Evolutionary conservation across 352 stramenopile genomes (phyloP).

Genomic region (Elongisporangium prolatum): DNA sequence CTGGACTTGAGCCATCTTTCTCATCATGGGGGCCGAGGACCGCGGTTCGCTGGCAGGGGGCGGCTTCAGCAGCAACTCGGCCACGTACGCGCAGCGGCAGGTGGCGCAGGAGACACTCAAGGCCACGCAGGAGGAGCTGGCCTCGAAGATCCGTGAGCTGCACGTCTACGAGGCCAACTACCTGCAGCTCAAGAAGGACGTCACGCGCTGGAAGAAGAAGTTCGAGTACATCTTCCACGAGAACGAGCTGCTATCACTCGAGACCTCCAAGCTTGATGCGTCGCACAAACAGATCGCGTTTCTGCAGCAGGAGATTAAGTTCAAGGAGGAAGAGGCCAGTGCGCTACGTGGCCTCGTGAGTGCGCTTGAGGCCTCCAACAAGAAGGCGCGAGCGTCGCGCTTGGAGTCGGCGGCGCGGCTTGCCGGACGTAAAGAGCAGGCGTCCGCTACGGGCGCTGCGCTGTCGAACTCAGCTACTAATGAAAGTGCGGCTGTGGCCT

Average conservation of each 20-base stretch:
- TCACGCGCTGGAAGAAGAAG: conserved; percentile 82
- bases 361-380: conserved; percentile 72
- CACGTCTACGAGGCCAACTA: conserved; percentile 83
- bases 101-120: conserved; percentile 59
- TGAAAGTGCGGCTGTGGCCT: conserved; percentile 7
- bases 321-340: conserved; percentile 76
- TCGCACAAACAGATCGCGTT: conserved; percentile 82
- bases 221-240: conserved; percentile 86
- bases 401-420: conserved; percentile 45
- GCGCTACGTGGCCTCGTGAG: conserved; percentile 69
- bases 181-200: conserved; percentile 70
- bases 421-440: conserved; percentile 14
- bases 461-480: conserved; percentile 21
- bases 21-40: conserved; percentile 10
- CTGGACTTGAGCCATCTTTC: background rate
- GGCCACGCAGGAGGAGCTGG: conserved; percentile 73
- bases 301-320: conserved; percentile 82
- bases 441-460: conserved; percentile 18
- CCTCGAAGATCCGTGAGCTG: conserved; percentile 73
- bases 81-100: conserved; percentile 58
- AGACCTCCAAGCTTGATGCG: conserved; percentile 81
- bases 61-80: conserved; percentile 55
- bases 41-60: background rate
- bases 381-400: conserved; percentile 70
- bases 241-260: conserved; percentile 79